Percentiles rank a stretch among this genome's conserved stretches.
Conservation (phyloP, 192 early-diverging fungal genomes). For the Paraglomus brasilianum region DNA sequence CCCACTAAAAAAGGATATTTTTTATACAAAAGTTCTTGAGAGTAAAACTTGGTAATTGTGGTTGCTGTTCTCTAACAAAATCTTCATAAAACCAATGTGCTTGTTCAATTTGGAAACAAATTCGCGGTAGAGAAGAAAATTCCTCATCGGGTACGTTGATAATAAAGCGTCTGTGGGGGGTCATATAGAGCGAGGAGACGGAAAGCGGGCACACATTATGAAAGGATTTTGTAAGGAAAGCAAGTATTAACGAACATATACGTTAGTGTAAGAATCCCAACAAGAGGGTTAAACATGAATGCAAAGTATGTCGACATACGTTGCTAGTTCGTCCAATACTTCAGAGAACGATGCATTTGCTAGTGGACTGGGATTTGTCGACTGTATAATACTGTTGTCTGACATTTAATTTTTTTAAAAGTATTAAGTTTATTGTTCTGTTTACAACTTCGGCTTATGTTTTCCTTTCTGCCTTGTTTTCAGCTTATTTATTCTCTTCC, state of each 20-base stretch:
- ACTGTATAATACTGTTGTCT: too few species aligned
- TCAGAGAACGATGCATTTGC: slow-evolving; percentile 71
- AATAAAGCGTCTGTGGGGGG: slow-evolving; percentile 80
- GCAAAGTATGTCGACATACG: slow-evolving; percentile 44
- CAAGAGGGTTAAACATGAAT: not conserved
- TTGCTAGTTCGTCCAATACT: slow-evolving; percentile 86
- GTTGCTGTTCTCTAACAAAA: slow-evolving; percentile 87
- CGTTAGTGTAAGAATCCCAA: not conserved
- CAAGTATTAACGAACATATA: slow-evolving; percentile 11
- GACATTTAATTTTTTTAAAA: too few species aligned
- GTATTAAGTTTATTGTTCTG: too few species aligned
- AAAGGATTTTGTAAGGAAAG: not conserved
- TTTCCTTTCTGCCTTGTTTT: too few species aligned
- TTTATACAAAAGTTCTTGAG: slow-evolving; percentile 81
- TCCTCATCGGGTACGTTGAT: slow-evolving; percentile 98
- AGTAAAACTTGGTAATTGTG: slow-evolving; percentile 76
- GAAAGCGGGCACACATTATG: slow-evolving; percentile 6
- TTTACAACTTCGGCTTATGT: too few species aligned
- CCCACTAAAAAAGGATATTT: slow-evolving; percentile 46
- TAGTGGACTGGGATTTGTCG: too few species aligned
- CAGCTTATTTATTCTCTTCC: too few species aligned
- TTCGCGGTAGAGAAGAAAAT: slow-evolving; percentile 87
- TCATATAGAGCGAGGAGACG: slow-evolving; percentile 6
- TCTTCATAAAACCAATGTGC: slow-evolving; percentile 99
- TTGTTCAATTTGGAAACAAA: slow-evolving; percentile 98